These are phyloP conservation scores for Cytospora mali DNA, from an alignment of 2,329 filamentous ascomycete genomes.

Conservation along the genomic window DNA sequence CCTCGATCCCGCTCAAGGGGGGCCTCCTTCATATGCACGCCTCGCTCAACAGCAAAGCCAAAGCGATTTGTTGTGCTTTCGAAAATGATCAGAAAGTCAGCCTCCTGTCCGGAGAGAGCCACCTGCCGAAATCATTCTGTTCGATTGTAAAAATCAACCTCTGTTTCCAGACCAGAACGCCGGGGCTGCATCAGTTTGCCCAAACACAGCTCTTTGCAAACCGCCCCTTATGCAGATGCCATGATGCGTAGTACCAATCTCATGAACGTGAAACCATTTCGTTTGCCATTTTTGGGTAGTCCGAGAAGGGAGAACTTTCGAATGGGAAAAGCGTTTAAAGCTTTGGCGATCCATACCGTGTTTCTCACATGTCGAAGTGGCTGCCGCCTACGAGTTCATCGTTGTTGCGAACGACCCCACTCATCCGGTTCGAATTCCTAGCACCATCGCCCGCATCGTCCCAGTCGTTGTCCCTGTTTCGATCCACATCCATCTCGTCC, in stretches of 20 bases:
- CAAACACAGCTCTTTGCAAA: conserved; percentile 28
- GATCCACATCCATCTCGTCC: conserved; percentile 59
- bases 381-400: conserved; percentile 66
- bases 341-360: conserved; percentile 20
- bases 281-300: conserved; percentile 21
- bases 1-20: conserved; percentile 1
- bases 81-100: conserved; percentile 8
- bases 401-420: conserved; percentile 61
- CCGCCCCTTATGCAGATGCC: conserved; percentile 30
- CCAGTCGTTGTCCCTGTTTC: conserved; percentile 56
- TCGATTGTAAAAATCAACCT: conserved; percentile 17
- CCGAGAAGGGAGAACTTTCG: conserved; percentile 1
- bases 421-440: conserved; percentile 65
- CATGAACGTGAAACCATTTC: conserved; percentile 22
- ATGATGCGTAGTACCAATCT: conserved; percentile 28
- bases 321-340: conserved; percentile 7
- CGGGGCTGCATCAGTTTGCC: conserved; percentile 26
- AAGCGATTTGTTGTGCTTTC: conserved; percentile 19
- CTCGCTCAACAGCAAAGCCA: conserved; percentile 18
- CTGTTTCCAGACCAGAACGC: conserved; percentile 28
- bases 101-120: neutral
- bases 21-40: conserved; percentile 7
- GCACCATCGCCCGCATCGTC: conserved; percentile 61
- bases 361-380: conserved; percentile 65
- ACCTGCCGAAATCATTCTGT: conserved; percentile 11